These are phyloP conservation scores for Nitzschia sp. DNA, from an alignment of 108 stramenopile genomes.

Conservation along the genomic window DNA sequence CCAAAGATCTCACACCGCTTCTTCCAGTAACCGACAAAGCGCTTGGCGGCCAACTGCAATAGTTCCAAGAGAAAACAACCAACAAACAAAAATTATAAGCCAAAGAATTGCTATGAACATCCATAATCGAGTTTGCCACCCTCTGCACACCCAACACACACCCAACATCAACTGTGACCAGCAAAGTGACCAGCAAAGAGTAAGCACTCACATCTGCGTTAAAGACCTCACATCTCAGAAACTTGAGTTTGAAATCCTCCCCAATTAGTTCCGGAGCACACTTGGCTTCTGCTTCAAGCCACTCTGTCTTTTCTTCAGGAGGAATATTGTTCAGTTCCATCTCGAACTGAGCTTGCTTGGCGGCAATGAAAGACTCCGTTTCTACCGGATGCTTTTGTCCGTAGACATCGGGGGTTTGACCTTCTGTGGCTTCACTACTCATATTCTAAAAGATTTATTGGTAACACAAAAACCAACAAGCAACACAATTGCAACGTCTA, in stretches of 20 bases:
- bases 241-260: constrained; percentile 54
- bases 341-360: constrained; percentile 33
- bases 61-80: too few species aligned
- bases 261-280: constrained; percentile 38
- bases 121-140: too few species aligned
- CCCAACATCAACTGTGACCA: too few species aligned
- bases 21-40: constrained; percentile 54
- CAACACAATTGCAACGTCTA: too few species aligned
- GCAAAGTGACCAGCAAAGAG: too few species aligned
- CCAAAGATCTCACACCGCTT: constrained; percentile 59
- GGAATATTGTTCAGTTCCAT: constrained; percentile 30
- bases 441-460: background rate
- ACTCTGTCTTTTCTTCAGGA: constrained; percentile 28
- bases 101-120: too few species aligned
- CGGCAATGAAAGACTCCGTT: constrained; percentile 44
- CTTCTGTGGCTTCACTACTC: constrained; percentile 14
- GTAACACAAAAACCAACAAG: too few species aligned
- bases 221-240: constrained; percentile 66
- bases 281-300: constrained; percentile 39
- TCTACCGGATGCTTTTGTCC: constrained; percentile 54
- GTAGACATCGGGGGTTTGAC: constrained; percentile 32
- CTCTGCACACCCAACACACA: too few species aligned
- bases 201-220: constrained; percentile 43
- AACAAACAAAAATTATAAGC: too few species aligned
- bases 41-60: constrained; percentile 41